Base-by-base conservation (phyloP, 2,329 filamentous ascomycete species). In the Fusarium redolens region DNA sequence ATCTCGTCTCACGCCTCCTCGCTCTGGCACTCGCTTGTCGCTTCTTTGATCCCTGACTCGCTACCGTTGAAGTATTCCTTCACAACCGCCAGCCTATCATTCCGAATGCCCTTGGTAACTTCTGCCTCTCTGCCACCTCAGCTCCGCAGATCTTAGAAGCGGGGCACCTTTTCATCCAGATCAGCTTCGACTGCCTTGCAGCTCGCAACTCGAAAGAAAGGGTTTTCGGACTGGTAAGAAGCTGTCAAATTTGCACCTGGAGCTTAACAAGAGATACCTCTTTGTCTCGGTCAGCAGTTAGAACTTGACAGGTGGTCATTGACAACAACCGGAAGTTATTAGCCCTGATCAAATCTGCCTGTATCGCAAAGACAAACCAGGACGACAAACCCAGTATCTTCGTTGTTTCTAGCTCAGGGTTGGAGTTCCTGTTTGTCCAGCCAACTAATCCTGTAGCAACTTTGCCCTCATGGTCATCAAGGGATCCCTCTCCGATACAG, bases 391-490 rank as follows among this genome's bases (percentile, higher is more conserved):
- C 30, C 43, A 56, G 33, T 38, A 51, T 63, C 50, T 43, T 61
- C 31, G 45, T 62, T 64, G 57, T 73, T 71, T 62, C 48, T 68
- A 65, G 50, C 63, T 56, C 52, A 71, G 51, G 62, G 62, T 50
- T 54, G 64, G 56, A 73, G 61, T 63, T 58, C 47, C 37, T 69
- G 40, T 58, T 54, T 68, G 71, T 63, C 72, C 71, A 65, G 56
- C 58, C 66, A 61, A 64, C 64, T 77, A 60, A 73, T 63, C 38
- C 54, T 71, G 56, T 45, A 74, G 79, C 69, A 74, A 61, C 68
- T 79, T 75, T 71, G 74, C 81, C 87, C 86, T 71, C 72, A 91
- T 91, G 89, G 86, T 86, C 85, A 84, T 83, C 78, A 85, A 80
- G 79, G 81, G 81, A 74, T 79, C 79, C 76, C 78, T 81, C 81